Evolutionary conservation across 2,329 filamentous ascomycete species (phyloP).

Genomic region (Furcasterigmium sp.): DNA sequence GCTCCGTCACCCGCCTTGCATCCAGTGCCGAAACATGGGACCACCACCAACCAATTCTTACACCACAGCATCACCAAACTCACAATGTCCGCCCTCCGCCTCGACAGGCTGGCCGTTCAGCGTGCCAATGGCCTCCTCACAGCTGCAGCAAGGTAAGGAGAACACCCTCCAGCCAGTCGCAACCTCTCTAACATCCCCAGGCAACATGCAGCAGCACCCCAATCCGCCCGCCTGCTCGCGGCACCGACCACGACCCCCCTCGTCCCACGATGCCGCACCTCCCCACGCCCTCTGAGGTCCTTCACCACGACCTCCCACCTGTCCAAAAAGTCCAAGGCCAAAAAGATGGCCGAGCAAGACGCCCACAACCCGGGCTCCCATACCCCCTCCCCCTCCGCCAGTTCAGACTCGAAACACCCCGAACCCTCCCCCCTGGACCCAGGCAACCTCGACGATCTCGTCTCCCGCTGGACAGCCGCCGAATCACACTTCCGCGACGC

Average conservation of each 20-base stretch:
- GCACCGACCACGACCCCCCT: neutral
- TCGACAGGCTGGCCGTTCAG: constrained; percentile 3
- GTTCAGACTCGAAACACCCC: constrained; percentile 16
- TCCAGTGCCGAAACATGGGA: no score
- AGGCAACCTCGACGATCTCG: constrained; percentile 43
- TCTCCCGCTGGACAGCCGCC: constrained; percentile 33
- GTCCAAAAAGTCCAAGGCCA: constrained; percentile 32
- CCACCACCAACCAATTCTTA: no score
- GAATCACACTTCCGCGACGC: constrained; percentile 34
- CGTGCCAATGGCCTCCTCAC: constrained; percentile 8
- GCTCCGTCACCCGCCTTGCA: no score
- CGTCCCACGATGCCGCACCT: neutral
- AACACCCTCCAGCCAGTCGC: neutral
- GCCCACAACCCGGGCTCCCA: constrained; percentile 8
- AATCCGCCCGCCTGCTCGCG: constrained; percentile 6
- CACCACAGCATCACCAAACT: no score
- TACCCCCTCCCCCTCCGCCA: constrained; percentile 8
- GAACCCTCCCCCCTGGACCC: constrained; percentile 34
- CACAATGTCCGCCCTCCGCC: constrained; percentile 3
- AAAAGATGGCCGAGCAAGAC: constrained; percentile 11
- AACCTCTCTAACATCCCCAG: neutral
- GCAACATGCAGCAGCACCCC: neutral
- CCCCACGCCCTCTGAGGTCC: constrained; percentile 11
- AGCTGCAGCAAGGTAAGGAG: constrained; percentile 5
- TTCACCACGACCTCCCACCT: constrained; percentile 23